These are phyloP conservation scores for Podaxis sp. DNA, from an alignment of 768 basidiomycete genomes.

Conservation along the genomic window DNA sequence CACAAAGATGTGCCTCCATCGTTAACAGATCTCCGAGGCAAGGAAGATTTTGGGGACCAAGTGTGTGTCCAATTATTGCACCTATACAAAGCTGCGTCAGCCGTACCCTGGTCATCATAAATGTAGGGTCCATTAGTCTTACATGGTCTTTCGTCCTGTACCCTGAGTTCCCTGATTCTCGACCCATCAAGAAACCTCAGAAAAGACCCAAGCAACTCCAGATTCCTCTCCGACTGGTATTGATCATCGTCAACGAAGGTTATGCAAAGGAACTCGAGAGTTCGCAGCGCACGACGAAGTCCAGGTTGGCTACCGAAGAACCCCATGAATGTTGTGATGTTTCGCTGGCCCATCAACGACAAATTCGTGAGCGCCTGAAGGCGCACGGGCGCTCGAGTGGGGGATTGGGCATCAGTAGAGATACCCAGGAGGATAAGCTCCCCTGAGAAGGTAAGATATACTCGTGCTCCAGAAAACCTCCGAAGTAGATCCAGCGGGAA, in stretches of 20 bases:
- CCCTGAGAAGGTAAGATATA: slow-evolving; percentile 1
- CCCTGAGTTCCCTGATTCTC: slow-evolving; percentile 10
- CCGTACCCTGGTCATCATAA: background rate
- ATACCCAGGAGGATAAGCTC: background rate
- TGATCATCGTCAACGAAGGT: slow-evolving; percentile 5
- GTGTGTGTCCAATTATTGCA: slow-evolving; percentile 2
- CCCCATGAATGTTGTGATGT: slow-evolving; percentile 6
- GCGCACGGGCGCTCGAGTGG: background rate
- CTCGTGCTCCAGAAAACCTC: background rate
- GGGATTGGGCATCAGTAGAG: background rate
- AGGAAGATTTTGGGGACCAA: background rate
- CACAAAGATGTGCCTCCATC: background rate
- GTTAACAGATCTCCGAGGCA: background rate
- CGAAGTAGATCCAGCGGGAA: slow-evolving; percentile 14
- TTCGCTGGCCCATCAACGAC: slow-evolving; percentile 8
- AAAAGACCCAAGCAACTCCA: slow-evolving; percentile 5
- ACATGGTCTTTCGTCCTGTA: slow-evolving; percentile 13
- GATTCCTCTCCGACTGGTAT: slow-evolving; percentile 8
- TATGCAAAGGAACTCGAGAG: slow-evolving; percentile 1
- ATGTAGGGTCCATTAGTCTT: background rate
- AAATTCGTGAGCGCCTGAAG: background rate
- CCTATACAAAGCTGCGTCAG: background rate
- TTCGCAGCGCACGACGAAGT: background rate
- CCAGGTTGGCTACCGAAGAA: background rate
- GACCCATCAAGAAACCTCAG: slow-evolving; percentile 10